These are phyloP conservation scores for Allium sativum DNA, from an alignment of 106 monocot species.

Conservation along the genomic window DNA sequence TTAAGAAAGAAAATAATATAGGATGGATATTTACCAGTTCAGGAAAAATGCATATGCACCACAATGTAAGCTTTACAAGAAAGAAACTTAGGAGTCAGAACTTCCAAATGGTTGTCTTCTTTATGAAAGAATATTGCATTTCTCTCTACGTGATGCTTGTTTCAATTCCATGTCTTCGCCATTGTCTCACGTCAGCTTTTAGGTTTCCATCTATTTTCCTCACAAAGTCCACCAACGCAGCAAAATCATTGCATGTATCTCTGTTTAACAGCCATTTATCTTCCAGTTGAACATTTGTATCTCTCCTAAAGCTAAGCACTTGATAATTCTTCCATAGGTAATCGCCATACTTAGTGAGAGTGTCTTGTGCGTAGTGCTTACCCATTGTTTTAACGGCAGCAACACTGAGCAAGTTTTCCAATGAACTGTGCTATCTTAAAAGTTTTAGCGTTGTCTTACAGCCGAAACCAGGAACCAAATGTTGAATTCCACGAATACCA, in stretches of 20 bases:
- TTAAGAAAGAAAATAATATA: no score
- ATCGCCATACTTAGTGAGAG: conserved; percentile 81
- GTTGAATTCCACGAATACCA: conserved; percentile 95
- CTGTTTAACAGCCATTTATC: conserved; percentile 72
- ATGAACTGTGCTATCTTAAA: conserved; percentile 75
- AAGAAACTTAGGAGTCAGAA: no score
- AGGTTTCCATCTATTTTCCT: conserved; percentile 18
- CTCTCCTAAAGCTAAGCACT: conserved; percentile 83
- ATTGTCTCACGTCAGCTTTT: conserved; percentile 2
- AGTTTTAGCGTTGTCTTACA: conserved; percentile 87
- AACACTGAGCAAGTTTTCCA: conserved; percentile 66
- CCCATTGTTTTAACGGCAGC: conserved; percentile 76
- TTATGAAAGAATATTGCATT: background rate
- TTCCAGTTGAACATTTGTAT: conserved; percentile 51
- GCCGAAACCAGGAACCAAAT: conserved; percentile 73
- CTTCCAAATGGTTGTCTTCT: no score
- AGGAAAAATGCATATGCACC: no score
- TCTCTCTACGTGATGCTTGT: background rate
- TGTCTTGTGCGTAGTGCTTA: conserved; percentile 84
- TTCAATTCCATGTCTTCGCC: background rate
- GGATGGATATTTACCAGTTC: no score
- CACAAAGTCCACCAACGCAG: conserved; percentile 41
- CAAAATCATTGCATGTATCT: conserved; percentile 41
- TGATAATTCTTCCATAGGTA: conserved; percentile 70
- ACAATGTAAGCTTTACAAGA: no score